Base-by-base conservation (phyloP, 2,329 filamentous ascomycete species). In the Paracorniculantispora psalliotae region DNA sequence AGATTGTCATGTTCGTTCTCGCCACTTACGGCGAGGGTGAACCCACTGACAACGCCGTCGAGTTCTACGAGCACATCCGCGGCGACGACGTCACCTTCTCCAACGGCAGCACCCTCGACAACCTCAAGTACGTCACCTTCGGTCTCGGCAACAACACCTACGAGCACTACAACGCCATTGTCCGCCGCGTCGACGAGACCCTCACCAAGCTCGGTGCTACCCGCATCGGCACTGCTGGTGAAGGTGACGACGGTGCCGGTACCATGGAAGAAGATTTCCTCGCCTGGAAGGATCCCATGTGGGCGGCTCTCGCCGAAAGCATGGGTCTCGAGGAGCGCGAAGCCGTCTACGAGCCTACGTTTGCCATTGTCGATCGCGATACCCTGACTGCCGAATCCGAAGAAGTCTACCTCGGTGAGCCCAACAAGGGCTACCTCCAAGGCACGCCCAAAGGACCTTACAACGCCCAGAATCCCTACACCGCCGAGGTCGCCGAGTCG, bases 251-350 rank as follows among this genome's bases (percentile, higher is more conserved):
- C 72, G 94, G 96, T 64, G 92, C 94, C 64, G 94, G 96, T 62
- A 99, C 94, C 59, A 99, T 99, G 96, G 94, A 99, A 77, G 96
- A 99, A 77, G 96, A 99, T 70, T 99, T 97, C 75, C 78, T 99
- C 68, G 91, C 93, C 65, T 99, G 94, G 94, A 99, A 99, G 79
- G 94, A 99, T 69, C 92, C 92, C 62, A 99, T 99, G 94, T 99
- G 96, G 94, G 80, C 83, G 67, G 90, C 89, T 61, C 81, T 99
- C 56, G 81, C 89, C 25, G 84, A 90, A 64, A 86, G 90, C 70
- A 91, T 99, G 88, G 85, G 85, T 57, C 79, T 99, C 59, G 90
- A 97, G 75, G 94, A 99, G 77, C 92, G 94, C 61, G 96, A 99
- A 72, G 91, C 92, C 62, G 87, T 96, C 61, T 99, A 97, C 73